A percentile compares a stretch with the other conserved stretches of the same genome.
Conservation (phyloP, 495 filamentous ascomycete genomes). For the Xylaria grammica region DNA sequence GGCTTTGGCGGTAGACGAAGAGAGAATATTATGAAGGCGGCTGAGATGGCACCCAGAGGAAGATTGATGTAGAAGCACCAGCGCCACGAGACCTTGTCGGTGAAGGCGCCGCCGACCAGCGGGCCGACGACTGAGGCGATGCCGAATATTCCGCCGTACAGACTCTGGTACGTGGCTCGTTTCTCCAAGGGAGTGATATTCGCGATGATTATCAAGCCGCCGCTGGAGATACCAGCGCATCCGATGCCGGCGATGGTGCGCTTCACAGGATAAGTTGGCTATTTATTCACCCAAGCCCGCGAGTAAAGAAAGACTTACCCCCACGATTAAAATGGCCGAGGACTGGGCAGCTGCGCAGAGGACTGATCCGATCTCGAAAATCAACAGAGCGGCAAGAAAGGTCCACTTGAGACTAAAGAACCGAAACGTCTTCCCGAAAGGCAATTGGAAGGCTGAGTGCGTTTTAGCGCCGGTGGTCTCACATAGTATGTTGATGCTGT, state of each 20-base stretch:
- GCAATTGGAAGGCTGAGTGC: slow-evolving; percentile 4
- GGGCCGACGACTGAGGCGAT: slow-evolving; percentile 72
- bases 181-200: slow-evolving; percentile 61
- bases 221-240: slow-evolving; percentile 35
- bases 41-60: slow-evolving; percentile 63
- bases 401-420: slow-evolving; percentile 44
- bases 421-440: slow-evolving; percentile 33
- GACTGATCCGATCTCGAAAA: slow-evolving; percentile 50
- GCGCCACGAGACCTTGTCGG: slow-evolving; percentile 50
- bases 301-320: slow-evolving; percentile 26
- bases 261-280: not conserved
- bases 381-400: slow-evolving; percentile 35
- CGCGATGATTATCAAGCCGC: slow-evolving; percentile 9
- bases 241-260: slow-evolving; percentile 54
- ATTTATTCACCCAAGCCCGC: not conserved
- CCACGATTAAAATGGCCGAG: slow-evolving; percentile 51
- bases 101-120: slow-evolving; percentile 54
- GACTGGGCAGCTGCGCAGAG: slow-evolving; percentile 53
- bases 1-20: slow-evolving; percentile 37
- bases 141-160: slow-evolving; percentile 72
- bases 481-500: not conserved
- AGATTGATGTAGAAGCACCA: slow-evolving; percentile 54
- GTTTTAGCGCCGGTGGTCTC: not conserved
- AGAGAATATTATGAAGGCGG: slow-evolving; percentile 53
- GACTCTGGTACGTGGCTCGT: slow-evolving; percentile 66